These are phyloP conservation scores for Candida dubliniensis DNA, from an alignment of 1,139 yeast genomes.

Conservation along the genomic window DNA sequence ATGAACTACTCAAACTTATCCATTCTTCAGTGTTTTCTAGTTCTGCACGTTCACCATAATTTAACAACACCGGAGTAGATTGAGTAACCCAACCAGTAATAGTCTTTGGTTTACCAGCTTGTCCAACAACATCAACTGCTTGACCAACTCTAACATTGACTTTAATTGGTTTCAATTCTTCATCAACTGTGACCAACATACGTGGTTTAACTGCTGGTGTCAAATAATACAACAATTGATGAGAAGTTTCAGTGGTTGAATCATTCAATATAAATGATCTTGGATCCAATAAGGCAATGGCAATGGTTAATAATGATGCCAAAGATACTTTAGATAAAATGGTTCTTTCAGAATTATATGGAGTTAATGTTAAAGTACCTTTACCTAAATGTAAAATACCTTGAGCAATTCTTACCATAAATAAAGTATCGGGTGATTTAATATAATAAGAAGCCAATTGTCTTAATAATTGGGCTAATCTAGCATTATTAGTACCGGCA, in stretches of 20 bases:
- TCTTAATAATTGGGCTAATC: conserved; percentile 92
- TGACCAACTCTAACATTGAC: conserved; percentile 98
- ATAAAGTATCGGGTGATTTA: conserved; percentile 86
- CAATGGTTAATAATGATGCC: conserved; percentile 84
- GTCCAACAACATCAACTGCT: conserved; percentile 98
- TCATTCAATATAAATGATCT: conserved; percentile 59
- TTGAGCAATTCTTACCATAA: conserved; percentile 92
- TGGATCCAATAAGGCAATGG: conserved; percentile 86
- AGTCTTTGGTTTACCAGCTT: conserved; percentile 98
- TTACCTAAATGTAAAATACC: conserved; percentile 95
- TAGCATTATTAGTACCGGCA: conserved; percentile 97
- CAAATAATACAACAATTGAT: conserved; percentile 75
- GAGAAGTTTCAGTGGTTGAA: conserved; percentile 60
- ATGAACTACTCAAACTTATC: conserved; percentile 72
- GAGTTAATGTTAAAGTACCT: conserved; percentile 87
- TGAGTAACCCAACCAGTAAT: conserved; percentile 99
- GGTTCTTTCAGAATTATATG: conserved; percentile 87
- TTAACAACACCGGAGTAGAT: conserved; percentile 91
- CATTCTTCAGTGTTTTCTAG: conserved; percentile 89
- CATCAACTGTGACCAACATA: conserved; percentile 90
- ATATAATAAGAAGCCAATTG: conserved; percentile 93
- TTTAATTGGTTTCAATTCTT: conserved; percentile 80
- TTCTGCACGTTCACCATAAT: conserved; percentile 96
- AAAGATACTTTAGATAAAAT: conserved; percentile 85
- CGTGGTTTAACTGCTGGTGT: conserved; percentile 92